Conservation (phyloP, 441 rosid genomes). For the Melastoma candidum region DNA sequence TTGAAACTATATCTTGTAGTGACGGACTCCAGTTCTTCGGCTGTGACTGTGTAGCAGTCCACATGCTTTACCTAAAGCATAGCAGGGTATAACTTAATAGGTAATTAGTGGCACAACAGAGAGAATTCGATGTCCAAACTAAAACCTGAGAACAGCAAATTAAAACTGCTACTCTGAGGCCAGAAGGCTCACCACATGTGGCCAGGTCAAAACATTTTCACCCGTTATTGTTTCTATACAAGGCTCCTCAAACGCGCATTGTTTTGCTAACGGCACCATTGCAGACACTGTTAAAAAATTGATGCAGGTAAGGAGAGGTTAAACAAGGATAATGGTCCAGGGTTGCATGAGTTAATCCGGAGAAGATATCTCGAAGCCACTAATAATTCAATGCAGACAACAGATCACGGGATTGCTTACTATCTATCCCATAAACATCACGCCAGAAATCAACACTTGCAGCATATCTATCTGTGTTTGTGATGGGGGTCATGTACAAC, state of each 20-base stretch:
- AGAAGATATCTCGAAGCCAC: too few relatives aligned
- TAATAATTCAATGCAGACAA: too few relatives aligned
- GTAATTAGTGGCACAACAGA: too few relatives aligned
- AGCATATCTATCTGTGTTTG: conserved; percentile 86
- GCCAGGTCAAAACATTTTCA: conserved; percentile 92
- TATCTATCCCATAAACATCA: conserved; percentile 94
- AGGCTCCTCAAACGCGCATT: conserved; percentile 95
- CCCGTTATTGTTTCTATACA: conserved; percentile 85
- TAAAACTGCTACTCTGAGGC: not conserved
- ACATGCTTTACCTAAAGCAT: conserved; percentile 69
- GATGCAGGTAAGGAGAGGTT: not conserved
- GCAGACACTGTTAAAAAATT: conserved; percentile 72
- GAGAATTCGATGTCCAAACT: too few relatives aligned
- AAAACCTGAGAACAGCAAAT: too few relatives aligned
- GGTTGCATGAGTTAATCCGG: too few relatives aligned
- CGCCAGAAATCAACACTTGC: conserved; percentile 96
- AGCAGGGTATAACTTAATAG: too few relatives aligned
- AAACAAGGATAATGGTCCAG: too few relatives aligned
- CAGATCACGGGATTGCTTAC: conserved; percentile 35
- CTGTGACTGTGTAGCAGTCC: conserved; percentile 68
- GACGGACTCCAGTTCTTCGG: conserved; percentile 78
- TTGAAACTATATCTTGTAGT: conserved; percentile 63
- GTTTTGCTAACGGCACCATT: conserved; percentile 88
- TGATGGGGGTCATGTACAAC: conserved; percentile 94
- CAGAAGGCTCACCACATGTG: conserved; percentile 67